These are phyloP conservation scores for Candolleomyces efflorescens DNA, from an alignment of 768 basidiomycete genomes.

Conservation along the genomic window DNA sequence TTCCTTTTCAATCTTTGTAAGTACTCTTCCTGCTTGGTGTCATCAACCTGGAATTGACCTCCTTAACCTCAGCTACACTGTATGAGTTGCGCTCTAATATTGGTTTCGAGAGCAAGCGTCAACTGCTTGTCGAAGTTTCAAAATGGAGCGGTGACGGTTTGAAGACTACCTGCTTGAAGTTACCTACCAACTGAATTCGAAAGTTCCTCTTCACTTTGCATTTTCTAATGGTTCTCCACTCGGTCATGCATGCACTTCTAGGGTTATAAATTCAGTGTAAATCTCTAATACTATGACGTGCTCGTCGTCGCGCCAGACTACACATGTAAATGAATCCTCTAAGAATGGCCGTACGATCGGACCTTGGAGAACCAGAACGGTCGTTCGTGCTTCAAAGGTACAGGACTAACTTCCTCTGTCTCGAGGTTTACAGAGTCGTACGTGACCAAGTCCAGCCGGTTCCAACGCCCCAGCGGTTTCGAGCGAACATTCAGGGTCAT, in stretches of 20 bases:
- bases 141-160: conserved; percentile 87
- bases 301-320: neutral
- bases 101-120: conserved; percentile 72
- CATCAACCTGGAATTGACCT: neutral
- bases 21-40: conserved; percentile 17
- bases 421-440: conserved; percentile 78
- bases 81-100: conserved; percentile 77
- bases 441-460: conserved; percentile 66
- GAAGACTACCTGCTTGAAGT: conserved; percentile 71
- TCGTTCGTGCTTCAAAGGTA: conserved; percentile 77
- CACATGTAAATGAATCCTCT: neutral
- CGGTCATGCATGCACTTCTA: neutral
- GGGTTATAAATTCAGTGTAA: too few relatives aligned
- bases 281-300: too few relatives aligned
- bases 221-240: neutral
- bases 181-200: conserved; percentile 49
- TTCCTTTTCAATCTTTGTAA: conserved; percentile 82
- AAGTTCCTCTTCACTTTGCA: neutral
- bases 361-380: conserved; percentile 97
- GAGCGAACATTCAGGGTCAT: conserved; percentile 73
- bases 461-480: conserved; percentile 81
- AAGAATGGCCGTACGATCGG: conserved; percentile 50
- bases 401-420: conserved; percentile 64
- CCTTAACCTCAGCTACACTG: conserved; percentile 54
- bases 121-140: conserved; percentile 68